Evolutionary conservation across 352 stramenopile species (phyloP), one percentile per base, ranked within the genome.

Genomic region (Phytophthora pseudosyringae): DNA sequence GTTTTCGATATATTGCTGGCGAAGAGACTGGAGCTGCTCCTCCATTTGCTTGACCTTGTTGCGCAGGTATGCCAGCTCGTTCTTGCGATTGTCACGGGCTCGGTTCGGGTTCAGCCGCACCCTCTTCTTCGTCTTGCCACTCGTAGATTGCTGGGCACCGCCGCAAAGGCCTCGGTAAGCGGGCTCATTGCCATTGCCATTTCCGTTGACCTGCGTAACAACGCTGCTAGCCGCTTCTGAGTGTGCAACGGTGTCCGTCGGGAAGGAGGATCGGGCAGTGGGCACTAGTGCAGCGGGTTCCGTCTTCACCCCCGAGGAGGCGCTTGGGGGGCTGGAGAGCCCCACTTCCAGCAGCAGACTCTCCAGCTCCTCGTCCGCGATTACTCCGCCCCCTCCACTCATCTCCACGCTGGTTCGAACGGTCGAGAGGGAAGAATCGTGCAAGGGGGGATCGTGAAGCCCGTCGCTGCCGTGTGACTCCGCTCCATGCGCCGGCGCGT

Each of bases 21-120:
- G 68, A 58, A 83, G 59, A 31, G 52, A 68, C 6, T 54, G 40
- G 15, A 80, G 59, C 38, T 73, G 65, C 4, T 68, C 56, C 54
- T 83, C 62, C 59, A 83, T 77, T 67, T 80, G 61, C 26, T 68
- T 75, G 11, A 77, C 75, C 39, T 79, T 80, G 48, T 79, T 76
- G 49, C 75, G 75, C 35, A 83, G 47, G 51, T 77, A 77, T 1
- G 73, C 61, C 15, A 81, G 51, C 40, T 83, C 75, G 9, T 76
- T 74, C 51, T 76, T 75, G 41, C 73, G 73, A 21, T 78, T 76
- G 31, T 80, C 69, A 10, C 73, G 68, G 25, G 73, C 73, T 5
- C 68, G 59, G 48, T 80, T 80, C 35, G 73, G 69, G 38, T 80
- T 80, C 28, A 77, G 16, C 13, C 65, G 46, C 25, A 74, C 51